Conservation (phyloP, 176 grass and related monocot species). For the Coix lacrymajobi region DNA sequence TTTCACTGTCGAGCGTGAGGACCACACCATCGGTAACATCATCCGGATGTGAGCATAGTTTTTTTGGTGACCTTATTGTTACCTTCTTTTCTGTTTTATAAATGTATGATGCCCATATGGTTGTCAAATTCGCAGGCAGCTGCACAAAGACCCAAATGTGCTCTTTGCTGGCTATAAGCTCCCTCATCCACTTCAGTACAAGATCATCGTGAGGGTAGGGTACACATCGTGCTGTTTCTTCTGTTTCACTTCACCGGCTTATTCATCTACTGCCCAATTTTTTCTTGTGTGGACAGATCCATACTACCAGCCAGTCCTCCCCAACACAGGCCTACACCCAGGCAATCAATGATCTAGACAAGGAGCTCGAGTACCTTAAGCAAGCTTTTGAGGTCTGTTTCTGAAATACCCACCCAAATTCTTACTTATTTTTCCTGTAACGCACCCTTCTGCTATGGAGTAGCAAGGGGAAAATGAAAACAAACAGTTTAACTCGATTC, state of each 20-base stretch:
- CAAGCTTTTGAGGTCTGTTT: slow-evolving; percentile 43
- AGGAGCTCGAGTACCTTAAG: slow-evolving; percentile 37
- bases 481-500: neutral
- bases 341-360: slow-evolving; percentile 49
- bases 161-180: slow-evolving; percentile 53
- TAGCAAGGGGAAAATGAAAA: neutral
- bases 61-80: neutral
- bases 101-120: neutral
- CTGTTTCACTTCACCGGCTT: neutral
- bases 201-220: slow-evolving; percentile 44
- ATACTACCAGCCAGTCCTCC: slow-evolving; percentile 50
- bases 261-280: neutral
- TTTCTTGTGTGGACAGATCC: slow-evolving; percentile 29
- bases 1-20: slow-evolving; percentile 50
- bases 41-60: slow-evolving; percentile 27
- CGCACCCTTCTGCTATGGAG: neutral
- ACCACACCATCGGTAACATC: slow-evolving; percentile 50
- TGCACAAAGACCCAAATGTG: slow-evolving; percentile 51
- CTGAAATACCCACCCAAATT: neutral
- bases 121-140: slow-evolving; percentile 30
- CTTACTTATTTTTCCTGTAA: neutral
- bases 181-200: slow-evolving; percentile 39
- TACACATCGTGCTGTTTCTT: neutral
- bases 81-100: neutral
- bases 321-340: slow-evolving; percentile 44